Base-by-base conservation (phyloP, 75 land plant species). In the Cryptomeria japonica region DNA sequence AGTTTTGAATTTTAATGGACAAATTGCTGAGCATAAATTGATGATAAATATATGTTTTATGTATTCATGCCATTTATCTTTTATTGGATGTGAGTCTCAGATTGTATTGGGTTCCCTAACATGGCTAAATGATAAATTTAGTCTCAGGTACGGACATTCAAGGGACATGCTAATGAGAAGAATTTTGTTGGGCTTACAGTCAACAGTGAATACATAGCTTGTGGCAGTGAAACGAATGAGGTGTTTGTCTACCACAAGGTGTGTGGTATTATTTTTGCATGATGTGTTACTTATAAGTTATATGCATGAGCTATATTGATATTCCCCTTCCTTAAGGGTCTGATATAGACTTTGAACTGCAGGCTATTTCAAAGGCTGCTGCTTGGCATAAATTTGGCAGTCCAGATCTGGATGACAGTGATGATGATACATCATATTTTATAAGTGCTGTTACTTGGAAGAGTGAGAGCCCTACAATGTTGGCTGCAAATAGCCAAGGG, bases 401-500 rank as follows among this genome's bases (percentile, higher is more conserved):
- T 53, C 89, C 95, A 13, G 94, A 96, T 83, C 34, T 91, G 47
- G 95, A 96, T 46, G 98, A 97, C 56, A 84, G 92, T 80, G 96
- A 95, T 55, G 99, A 98, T 88, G 96, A 90, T 13, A 91, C 94
- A 64, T 95, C 99, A 36, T 94, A 97, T 85, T 98, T 98, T 89
- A 98, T 98, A 47, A 97, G 99, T 88, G 99, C 99, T 39, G 99
- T 98, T 28, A 95, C 99, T 87, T 98, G 99, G 99, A 98, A 98
- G 88, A 98, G 99, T 86, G 99, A 97, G 85, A 98, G 97, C 85
- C 97, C 99, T 4, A 98, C 99, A 31, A 93, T 98, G 94, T 84
- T 98, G 83, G 93, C 99, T 39, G 99, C 99, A 3, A 98, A 97
- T 83, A 97, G 99, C 83, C 96, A 97, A 91, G 99, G 99, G 41